phyloP scores from a whole-genome alignment of 139 green algal species.

The Mychonastes homosphaera region DNA sequence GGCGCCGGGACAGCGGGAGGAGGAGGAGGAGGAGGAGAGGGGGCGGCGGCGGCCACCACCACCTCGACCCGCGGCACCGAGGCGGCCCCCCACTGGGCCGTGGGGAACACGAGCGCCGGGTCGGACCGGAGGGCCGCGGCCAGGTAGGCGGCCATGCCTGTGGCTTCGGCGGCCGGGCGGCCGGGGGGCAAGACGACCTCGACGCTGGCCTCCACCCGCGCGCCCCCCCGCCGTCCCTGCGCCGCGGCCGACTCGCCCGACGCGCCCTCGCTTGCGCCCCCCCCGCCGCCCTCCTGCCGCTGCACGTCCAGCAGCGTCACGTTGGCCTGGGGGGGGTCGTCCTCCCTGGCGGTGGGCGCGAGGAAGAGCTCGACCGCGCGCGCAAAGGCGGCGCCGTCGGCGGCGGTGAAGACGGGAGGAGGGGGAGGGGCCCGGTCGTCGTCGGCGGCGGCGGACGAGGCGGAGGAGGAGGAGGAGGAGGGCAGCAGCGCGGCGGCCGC shows the following conservation, averaged over 20 bases:
- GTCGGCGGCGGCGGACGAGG: too few relatives aligned
- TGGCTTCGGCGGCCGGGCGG: neutral
- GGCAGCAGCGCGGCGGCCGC: too few relatives aligned
- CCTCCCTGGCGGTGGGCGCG: neutral
- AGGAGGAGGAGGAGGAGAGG: too few relatives aligned
- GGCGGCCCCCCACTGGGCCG: conserved; percentile 8
- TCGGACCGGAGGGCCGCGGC: conserved; percentile 4
- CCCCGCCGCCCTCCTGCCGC: neutral
- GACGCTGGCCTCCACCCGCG: too few relatives aligned
- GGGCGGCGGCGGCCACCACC: too few relatives aligned
- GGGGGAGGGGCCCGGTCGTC: too few relatives aligned
- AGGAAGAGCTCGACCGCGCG: conserved; percentile 13
- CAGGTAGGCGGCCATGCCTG: conserved; percentile 1
- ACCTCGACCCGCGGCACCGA: neutral
- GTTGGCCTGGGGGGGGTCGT: neutral
- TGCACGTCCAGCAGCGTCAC: conserved; percentile 1
- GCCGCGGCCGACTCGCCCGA: too few relatives aligned
- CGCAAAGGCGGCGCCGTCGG: conserved; percentile 1
- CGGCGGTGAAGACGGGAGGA: too few relatives aligned
- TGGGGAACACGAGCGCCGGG: conserved; percentile 14
- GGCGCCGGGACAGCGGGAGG: too few relatives aligned
- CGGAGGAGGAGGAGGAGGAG: too few relatives aligned
- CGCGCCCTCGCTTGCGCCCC: neutral
- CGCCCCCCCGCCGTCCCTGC: too few relatives aligned
- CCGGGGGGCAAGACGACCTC: too few relatives aligned